Evolutionary conservation across 1,284 basidiomycete genomes (phyloP), one percentile per base, ranked within the genome.

Genomic region (Athelia psychrophila): DNA sequence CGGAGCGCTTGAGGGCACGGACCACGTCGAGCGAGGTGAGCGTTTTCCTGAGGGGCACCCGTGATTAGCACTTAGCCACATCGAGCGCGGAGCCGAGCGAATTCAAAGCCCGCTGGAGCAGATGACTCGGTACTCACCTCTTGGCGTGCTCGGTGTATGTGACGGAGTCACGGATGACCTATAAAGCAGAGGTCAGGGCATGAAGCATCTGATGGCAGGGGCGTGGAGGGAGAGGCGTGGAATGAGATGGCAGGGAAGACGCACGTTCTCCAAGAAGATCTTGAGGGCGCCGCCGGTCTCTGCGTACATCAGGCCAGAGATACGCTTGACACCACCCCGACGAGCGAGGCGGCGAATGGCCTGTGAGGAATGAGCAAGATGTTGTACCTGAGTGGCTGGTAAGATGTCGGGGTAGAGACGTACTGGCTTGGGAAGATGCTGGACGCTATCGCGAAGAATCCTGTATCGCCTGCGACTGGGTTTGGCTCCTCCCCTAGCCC

Each of bases 61-160:
- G 38, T 16, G 8, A 30, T 30, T 30, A 42, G 38, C n/a, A 42
- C 13, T 42, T 22, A 6, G 38, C 38, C 16, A 42, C 38, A 42
- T 18, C n/a, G 20, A 42, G n/a, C 38, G 38, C 38, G 38, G 38
- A 42, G 38, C 38, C 38, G 38, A 42, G 20, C 6, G n/a, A 18
- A 18, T 42, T 42, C 38, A 42, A 42, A 42, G 38, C 38, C 38
- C 38, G 38, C 38, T n/a, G 8, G 38, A 6, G 38, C 8, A 6
- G n/a, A 9, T 6, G 38, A 42, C n/a, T n/a, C n/a, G n/a, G n/a
- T 6, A 42, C 38, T 42, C 38, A 42, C 62, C 81, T 82, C 81
- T 93, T 93, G 62, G 91, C 89, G 74, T 93, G 90, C 71, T 92
- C 91, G 51, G 88, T 90, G 81, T 93, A 93, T 50, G 91, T 93